These are phyloP conservation scores for Picea sitchensis DNA, from an alignment of 75 land plant genomes.

Conservation along the genomic window DNA sequence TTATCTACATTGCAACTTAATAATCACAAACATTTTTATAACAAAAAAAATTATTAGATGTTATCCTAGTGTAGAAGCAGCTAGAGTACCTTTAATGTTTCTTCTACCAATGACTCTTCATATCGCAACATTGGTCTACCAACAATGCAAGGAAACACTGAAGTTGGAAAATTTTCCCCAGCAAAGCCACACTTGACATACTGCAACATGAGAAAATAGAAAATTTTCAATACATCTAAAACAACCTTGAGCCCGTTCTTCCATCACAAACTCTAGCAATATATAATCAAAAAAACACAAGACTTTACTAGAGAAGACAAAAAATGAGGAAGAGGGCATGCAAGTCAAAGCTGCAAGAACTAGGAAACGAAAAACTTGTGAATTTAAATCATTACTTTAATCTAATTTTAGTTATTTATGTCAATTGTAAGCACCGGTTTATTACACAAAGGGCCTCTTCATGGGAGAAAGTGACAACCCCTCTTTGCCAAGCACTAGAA, in stretches of 20 bases:
- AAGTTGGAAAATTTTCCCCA: slow-evolving; percentile 96
- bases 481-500: too few relatives aligned
- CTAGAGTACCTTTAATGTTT: slow-evolving; percentile 60
- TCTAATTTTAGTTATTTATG: too few relatives aligned
- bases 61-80: neutral
- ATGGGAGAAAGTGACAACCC: too few relatives aligned
- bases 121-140: slow-evolving; percentile 92
- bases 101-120: slow-evolving; percentile 83
- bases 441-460: too few relatives aligned
- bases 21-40: neutral
- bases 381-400: neutral
- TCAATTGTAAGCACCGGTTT: too few relatives aligned
- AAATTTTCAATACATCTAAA: neutral
- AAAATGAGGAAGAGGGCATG: neutral
- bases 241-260: neutral
- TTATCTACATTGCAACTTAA: neutral
- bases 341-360: neutral
- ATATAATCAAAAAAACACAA: neutral
- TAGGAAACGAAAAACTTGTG: neutral
- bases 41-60: neutral
- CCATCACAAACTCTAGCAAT: neutral
- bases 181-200: slow-evolving; percentile 99
- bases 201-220: slow-evolving; percentile 43
- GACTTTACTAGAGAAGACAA: slow-evolving; percentile 1
- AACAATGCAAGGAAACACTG: slow-evolving; percentile 96